Percentiles rank a stretch among this genome's conserved stretches.
Conservation (phyloP, 768 basidiomycete species). For the Amyloporia xantha region DNA sequence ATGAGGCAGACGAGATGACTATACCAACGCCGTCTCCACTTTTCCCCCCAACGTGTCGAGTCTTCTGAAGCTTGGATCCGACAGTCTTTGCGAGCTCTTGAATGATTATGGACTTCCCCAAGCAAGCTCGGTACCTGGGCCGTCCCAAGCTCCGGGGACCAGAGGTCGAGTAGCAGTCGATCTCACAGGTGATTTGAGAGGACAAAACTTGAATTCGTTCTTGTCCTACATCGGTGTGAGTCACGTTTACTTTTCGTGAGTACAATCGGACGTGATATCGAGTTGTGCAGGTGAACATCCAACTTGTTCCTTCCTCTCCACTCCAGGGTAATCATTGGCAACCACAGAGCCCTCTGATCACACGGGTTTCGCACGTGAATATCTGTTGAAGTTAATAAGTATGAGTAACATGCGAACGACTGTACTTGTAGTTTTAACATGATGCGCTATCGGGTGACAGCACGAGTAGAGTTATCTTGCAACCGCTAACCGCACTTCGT, state of each 20-base stretch:
- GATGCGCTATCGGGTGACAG: no score
- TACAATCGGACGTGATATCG: no score
- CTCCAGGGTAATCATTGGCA: background rate
- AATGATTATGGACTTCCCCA: slow-evolving; percentile 36
- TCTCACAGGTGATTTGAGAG: background rate
- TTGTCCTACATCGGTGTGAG: slow-evolving; percentile 17
- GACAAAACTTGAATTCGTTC: slow-evolving; percentile 12
- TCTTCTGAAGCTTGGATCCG: slow-evolving; percentile 38
- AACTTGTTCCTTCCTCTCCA: background rate
- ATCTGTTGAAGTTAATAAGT: background rate
- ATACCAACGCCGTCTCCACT: slow-evolving; percentile 32
- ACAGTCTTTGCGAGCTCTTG: slow-evolving; percentile 34
- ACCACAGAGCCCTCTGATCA: background rate
- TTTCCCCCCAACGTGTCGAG: slow-evolving; percentile 42
- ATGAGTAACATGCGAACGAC: background rate
- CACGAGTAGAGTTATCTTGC: no score
- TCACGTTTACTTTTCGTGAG: background rate
- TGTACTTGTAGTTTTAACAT: background rate
- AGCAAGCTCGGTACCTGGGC: background rate
- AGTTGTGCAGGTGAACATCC: background rate
- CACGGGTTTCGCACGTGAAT: background rate
- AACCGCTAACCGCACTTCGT: no score
- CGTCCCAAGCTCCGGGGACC: no score
- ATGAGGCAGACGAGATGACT: no score
- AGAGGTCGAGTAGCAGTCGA: background rate